phyloP scores from a whole-genome alignment of 73 alveolate genomes.

The Stentor roeselii region DNA sequence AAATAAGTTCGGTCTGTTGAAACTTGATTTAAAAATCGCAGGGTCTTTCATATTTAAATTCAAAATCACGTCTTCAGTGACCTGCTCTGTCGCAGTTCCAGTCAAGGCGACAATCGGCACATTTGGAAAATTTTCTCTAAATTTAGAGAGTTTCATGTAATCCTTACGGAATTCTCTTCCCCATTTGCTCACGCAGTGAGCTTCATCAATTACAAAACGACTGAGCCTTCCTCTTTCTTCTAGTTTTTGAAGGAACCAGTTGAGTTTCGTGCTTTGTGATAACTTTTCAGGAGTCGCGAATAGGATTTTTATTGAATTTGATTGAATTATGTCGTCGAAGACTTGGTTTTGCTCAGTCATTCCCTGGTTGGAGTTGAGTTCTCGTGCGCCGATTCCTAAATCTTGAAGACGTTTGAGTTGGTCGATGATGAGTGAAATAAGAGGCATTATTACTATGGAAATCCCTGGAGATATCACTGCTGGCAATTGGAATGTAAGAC shows the following conservation, averaged over 20 bases:
- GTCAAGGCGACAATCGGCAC: constrained; percentile 98
- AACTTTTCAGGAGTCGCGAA: constrained; percentile 71
- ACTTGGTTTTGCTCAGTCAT: not conserved
- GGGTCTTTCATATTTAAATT: constrained; percentile 78
- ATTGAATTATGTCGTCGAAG: not conserved
- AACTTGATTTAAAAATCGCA: constrained; percentile 77
- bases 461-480: constrained; percentile 74
- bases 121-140: constrained; percentile 78
- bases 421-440: constrained; percentile 79
- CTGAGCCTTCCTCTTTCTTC: constrained; percentile 39
- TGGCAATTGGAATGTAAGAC: constrained; percentile 86
- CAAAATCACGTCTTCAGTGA: constrained; percentile 88
- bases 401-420: constrained; percentile 66
- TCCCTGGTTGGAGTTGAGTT: not conserved
- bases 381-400: constrained; percentile 49
- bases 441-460: constrained; percentile 85
- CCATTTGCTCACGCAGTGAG: constrained; percentile 99
- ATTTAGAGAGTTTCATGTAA: constrained; percentile 72
- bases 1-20: constrained; percentile 87
- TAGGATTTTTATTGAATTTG: constrained; percentile 32
- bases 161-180: constrained; percentile 98
- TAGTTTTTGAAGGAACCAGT: constrained; percentile 37
- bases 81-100: constrained; percentile 97
- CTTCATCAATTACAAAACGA: constrained; percentile 98
- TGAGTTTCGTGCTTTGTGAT: constrained; percentile 37